Base-by-base conservation (phyloP, 805 yeast species). In the Candida glaebosa region DNA sequence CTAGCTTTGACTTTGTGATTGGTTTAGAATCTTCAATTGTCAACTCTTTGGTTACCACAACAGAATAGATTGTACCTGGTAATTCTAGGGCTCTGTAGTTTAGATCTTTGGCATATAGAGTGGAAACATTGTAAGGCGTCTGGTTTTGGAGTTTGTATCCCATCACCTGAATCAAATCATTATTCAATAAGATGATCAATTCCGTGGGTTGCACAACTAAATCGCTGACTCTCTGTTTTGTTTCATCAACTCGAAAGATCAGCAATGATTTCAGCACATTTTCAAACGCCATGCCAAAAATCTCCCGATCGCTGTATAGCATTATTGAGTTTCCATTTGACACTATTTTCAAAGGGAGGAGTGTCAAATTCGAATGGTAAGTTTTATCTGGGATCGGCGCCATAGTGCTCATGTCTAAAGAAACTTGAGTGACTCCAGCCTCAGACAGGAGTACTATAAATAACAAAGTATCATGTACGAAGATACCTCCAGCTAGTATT, bases 41-140 rank as follows among this genome's bases (percentile, higher is more conserved):
- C 15, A 14, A 6, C 32, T 50, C 51, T 18, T 51, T 48, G 8
- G 55, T 44, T 9, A 60, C 39, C 1, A 50, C 36, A 2, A 60
- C 38, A 2, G 53, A 44, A n/a, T 43, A 43, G 3, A 35, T 35
- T 1, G 48, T 18, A 16, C 25, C 16, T 7, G 46, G 48, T 3
- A 55, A 16, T n/a, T 16, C 32, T 10, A 53, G 15, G 1, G 53
- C 49, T 34, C 54, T 55, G n/a, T 43, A 24, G 33, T 49, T 47
- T 19, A 54, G 46, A 17, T 40, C 36, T 31, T 49, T 51, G 2
- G 57, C 50, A 35, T 39, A 55, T 3, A 54, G 31, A 5, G 40
- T 38, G 17, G 34, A 42, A 12, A 44, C 15, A 3, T 50, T 53
- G 12, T 45, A 34, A 2, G 37, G 36, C 1, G 39, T 41, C 32